Base-by-base conservation (phyloP, 1,139 yeast genomes). In the Zhuliangozyma parablackwelliae region DNA sequence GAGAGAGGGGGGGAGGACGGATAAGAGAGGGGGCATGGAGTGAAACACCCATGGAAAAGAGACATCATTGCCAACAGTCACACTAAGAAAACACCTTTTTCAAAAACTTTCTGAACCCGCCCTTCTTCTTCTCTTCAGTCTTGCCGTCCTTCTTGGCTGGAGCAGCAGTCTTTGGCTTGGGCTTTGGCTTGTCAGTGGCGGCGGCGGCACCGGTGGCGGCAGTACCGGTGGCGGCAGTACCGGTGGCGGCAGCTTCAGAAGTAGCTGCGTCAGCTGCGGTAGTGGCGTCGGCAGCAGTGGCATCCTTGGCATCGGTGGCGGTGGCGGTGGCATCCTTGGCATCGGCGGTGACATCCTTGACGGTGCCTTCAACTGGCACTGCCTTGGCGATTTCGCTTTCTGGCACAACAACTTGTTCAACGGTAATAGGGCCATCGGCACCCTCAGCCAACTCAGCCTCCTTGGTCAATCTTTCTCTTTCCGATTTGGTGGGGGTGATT, bases 401-500 rank as follows among this genome's bases (percentile, higher is more conserved):
- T 24, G 45, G 42, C 10, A 37, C 39, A 11, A 24, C 31, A 27
- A 39, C 37, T 33, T 32, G 29, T 32, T 39, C 38, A 30, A 40
- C 35, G 12, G 42, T 39, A 6, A 40, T 26, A 13, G 44, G 39
- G 8, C 38, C 46, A 6, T 38, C 49, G 30, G 41, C 42, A 25
- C 33, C 41, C 26, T 42, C 35, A 27, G 39, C 41, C 27, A 53
- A 46, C 21, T 59, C 51, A 30, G 70, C 72, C 47, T 65, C 63
- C 40, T 54, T 53, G 29, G 65, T 56, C 34, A 63, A 58, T 49
- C 58, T 56, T 34, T 54, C 60, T 31, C 58, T 59, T 51, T 65
- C 69, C 21, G 65, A 57, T 43, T 56, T 61, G 26, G 72, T 62
- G 20, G 75, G 75, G 50, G 65, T 53, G 47, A 68, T 64, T 51